These are phyloP conservation scores for Coemansia erecta DNA, from an alignment of 192 early-diverging fungal species.

Conservation along the genomic window DNA sequence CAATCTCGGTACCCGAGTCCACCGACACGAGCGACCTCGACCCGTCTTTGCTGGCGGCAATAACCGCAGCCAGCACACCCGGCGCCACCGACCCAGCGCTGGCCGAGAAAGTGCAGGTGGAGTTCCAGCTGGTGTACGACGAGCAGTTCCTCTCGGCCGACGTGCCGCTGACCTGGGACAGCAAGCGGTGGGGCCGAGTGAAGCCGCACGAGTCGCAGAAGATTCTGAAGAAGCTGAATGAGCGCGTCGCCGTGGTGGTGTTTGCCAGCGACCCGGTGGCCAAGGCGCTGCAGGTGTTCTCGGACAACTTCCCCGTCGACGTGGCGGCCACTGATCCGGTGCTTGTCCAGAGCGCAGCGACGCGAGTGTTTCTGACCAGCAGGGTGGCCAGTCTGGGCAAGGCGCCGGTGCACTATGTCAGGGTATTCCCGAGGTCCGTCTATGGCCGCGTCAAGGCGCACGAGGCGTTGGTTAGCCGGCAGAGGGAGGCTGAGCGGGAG, in stretches of 20 bases:
- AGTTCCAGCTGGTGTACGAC: conserved; percentile 38
- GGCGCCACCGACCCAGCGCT: not conserved
- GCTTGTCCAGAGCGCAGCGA: conserved; percentile 24
- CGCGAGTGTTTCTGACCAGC: conserved; percentile 39
- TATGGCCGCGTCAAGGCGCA: conserved; percentile 29
- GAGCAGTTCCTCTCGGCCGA: conserved; percentile 23
- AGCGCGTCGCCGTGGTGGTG: conserved; percentile 28
- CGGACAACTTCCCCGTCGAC: conserved; percentile 25
- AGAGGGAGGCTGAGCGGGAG: conserved; percentile 24
- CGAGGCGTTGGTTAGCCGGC: conserved; percentile 22
- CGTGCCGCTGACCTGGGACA: conserved; percentile 24
- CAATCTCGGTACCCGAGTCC: not conserved
- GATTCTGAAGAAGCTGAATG: conserved; percentile 21
- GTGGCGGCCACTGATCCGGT: conserved; percentile 36
- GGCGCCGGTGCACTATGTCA: conserved; percentile 25
- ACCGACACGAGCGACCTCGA: conserved; percentile 32
- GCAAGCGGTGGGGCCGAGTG: conserved; percentile 19
- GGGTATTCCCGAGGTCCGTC: conserved; percentile 35
- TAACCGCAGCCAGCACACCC: not conserved
- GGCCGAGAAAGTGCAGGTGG: conserved; percentile 27
- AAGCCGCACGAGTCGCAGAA: not conserved
- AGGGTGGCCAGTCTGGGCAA: conserved; percentile 28
- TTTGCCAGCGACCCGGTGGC: conserved; percentile 28
- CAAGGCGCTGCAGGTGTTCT: conserved; percentile 27
- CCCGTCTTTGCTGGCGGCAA: conserved; percentile 48